Percentiles rank a stretch among this genome's conserved stretches.
Evolutionary conservation across 805 yeast genomes (phyloP).

Genomic region (Pichia gijzeniarum): DNA sequence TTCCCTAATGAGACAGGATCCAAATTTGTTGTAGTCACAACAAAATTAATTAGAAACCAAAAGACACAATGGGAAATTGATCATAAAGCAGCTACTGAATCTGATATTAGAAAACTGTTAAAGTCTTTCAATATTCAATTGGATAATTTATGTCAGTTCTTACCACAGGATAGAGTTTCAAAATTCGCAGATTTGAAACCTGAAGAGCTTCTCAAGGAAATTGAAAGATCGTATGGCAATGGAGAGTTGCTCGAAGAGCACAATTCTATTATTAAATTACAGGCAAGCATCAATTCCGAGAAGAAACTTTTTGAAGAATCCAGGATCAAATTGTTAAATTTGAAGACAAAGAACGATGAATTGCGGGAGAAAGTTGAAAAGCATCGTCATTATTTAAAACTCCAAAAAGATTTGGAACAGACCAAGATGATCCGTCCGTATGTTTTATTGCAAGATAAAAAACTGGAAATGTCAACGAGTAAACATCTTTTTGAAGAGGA

Average conservation of each 20-base stretch:
- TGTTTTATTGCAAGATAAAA: slow-evolving; percentile 30
- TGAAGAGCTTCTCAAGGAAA: slow-evolving; percentile 64
- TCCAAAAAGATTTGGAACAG: slow-evolving; percentile 33
- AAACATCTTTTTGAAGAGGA: slow-evolving; percentile 24
- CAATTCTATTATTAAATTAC: slow-evolving; percentile 46
- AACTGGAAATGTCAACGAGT: slow-evolving; percentile 29
- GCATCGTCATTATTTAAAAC: slow-evolving; percentile 38
- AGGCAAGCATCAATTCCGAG: slow-evolving; percentile 32
- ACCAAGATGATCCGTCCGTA: slow-evolving; percentile 34
- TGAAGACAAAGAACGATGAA: slow-evolving; percentile 32
- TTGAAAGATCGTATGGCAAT: slow-evolving; percentile 72
- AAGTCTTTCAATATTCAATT: slow-evolving; percentile 65
- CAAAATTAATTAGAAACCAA: slow-evolving; percentile 38
- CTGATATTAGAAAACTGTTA: slow-evolving; percentile 39
- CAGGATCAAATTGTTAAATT: slow-evolving; percentile 27
- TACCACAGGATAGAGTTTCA: slow-evolving; percentile 94
- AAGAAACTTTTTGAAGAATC: slow-evolving; percentile 26
- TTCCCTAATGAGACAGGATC: slow-evolving; percentile 15
- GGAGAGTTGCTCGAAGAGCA: slow-evolving; percentile 54
- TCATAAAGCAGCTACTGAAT: slow-evolving; percentile 35
- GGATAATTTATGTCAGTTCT: slow-evolving; percentile 86
- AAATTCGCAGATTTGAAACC: slow-evolving; percentile 81
- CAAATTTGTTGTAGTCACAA: slow-evolving; percentile 31
- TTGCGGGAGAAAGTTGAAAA: slow-evolving; percentile 42
- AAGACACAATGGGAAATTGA: slow-evolving; percentile 52